These are phyloP conservation scores for Pseudogymnoascus sp. DNA, from an alignment of 2,329 filamentous ascomycete genomes.

Conservation along the genomic window DNA sequence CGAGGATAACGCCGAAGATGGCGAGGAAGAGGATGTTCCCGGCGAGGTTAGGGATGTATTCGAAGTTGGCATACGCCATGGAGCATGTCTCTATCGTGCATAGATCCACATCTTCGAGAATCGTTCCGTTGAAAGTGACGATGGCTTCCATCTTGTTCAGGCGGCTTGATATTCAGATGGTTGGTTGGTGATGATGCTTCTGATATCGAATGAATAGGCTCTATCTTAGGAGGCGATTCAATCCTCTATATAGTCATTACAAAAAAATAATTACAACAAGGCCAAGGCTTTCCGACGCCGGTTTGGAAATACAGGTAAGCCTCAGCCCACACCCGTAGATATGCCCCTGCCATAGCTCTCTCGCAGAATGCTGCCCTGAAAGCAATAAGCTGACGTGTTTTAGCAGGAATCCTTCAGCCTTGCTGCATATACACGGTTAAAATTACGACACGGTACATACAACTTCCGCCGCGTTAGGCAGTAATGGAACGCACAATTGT, in stretches of 20 bases:
- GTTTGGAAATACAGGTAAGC: background rate
- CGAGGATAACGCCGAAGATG: conserved; percentile 41
- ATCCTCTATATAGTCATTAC: background rate
- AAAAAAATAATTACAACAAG: background rate
- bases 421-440: background rate
- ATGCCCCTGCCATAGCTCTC: background rate
- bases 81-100: conserved; percentile 16
- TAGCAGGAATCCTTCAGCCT: conserved; percentile 3
- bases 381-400: background rate
- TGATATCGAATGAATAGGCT: background rate
- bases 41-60: conserved; percentile 41
- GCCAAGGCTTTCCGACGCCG: background rate
- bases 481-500: background rate
- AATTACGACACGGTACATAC: background rate
- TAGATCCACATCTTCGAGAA: background rate
- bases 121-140: background rate
- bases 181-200: background rate
- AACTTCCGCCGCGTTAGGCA: background rate
- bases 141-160: background rate
- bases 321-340: background rate
- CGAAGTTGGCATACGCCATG: conserved; percentile 12
- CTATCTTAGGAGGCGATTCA: background rate
- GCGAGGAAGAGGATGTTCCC: conserved; percentile 44
- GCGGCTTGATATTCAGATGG: background rate
- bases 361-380: background rate